Evolutionary conservation across 345 rosid species (phyloP), one percentile per base, ranked within the genome.

Genomic region (Populus davidiana): DNA sequence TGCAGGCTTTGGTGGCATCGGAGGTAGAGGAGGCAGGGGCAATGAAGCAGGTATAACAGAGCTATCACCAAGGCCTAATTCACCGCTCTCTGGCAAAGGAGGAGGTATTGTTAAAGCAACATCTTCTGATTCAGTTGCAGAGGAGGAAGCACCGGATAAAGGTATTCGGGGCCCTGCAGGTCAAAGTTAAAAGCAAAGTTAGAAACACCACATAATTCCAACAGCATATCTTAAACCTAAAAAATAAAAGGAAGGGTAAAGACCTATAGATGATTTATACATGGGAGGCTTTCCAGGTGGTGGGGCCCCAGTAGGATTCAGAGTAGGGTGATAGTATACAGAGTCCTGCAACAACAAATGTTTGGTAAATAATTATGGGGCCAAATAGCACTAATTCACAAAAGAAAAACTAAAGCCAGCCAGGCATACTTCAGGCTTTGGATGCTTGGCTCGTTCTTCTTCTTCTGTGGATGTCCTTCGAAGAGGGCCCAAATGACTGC

Each of bases 231-330:
- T n/a, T 50, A n/a, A 39, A 20, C 39, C 66, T 25, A 68, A 69
- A 38, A 76, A 44, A 52, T 36, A 64, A 29, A 17, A 67, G 43
- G 59, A 23, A 29, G 25, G 21, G 16, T 62, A 78, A 54, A 78
- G 65, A 90, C 96, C 99, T 86, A 95, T 91, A 8, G 96, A 90
- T 69, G 99, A 92, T 73, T 91, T 87, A 77, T 92, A 96, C 98
- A 92, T 91, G 6, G 97, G 99, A 72, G 96, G 98, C 81, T 96
- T 96, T 83, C 99, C 99, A 50, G 99, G 99, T 44, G 98, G 99
- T 54, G 99, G 98, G 52, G 98, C 98, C 27, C 99, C 99, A 18
- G 96, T 91, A 2, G 99, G 99, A 87, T 96, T 96, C 82, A 96
- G 84, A 4, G 98, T 91, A 71, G 99, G 97, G 74, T 93, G 99